Evolutionary conservation across 164 flowering plant genomes (phyloP).

Genomic region (Platanus orientalis): DNA sequence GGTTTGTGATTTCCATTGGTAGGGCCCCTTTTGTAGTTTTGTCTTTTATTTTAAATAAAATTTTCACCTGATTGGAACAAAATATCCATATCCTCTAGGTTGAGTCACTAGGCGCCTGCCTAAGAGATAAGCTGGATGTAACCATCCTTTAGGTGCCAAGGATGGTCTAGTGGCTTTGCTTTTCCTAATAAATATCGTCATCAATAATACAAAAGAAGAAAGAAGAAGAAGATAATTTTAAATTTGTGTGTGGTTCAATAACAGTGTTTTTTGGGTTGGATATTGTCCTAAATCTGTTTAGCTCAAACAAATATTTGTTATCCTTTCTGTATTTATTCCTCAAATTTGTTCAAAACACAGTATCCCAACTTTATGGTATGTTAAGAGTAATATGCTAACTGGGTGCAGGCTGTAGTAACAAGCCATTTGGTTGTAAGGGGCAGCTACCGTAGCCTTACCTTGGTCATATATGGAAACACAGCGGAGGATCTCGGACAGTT

Average conservation of each 20-base stretch:
- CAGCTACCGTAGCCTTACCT: slow-evolving; percentile 91
- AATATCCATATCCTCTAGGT: too few relatives aligned
- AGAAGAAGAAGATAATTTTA: too few relatives aligned
- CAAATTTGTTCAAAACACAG: not conserved
- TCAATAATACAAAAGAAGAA: too few relatives aligned
- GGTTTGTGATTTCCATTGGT: too few relatives aligned
- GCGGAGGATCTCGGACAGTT: slow-evolving; percentile 97
- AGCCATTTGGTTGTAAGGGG: slow-evolving; percentile 95
- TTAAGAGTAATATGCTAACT: slow-evolving; percentile 3
- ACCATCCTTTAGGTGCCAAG: too few relatives aligned
- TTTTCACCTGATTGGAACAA: not conserved
- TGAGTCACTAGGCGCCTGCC: too few relatives aligned
- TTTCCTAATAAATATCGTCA: too few relatives aligned
- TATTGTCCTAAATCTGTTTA: too few relatives aligned
- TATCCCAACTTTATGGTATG: not conserved
- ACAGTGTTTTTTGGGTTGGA: too few relatives aligned
- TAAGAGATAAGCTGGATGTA: too few relatives aligned
- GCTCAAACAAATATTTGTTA: not conserved
- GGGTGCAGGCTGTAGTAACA: slow-evolving; percentile 86
- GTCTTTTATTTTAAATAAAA: not conserved
- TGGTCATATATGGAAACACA: slow-evolving; percentile 92
- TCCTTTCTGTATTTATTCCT: not conserved
- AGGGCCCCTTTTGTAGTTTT: not conserved
- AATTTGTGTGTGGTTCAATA: too few relatives aligned
- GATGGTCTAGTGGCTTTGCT: too few relatives aligned